Evolutionary conservation across 2,329 filamentous ascomycete species (phyloP).

Genomic region (Penicillium frequentans): DNA sequence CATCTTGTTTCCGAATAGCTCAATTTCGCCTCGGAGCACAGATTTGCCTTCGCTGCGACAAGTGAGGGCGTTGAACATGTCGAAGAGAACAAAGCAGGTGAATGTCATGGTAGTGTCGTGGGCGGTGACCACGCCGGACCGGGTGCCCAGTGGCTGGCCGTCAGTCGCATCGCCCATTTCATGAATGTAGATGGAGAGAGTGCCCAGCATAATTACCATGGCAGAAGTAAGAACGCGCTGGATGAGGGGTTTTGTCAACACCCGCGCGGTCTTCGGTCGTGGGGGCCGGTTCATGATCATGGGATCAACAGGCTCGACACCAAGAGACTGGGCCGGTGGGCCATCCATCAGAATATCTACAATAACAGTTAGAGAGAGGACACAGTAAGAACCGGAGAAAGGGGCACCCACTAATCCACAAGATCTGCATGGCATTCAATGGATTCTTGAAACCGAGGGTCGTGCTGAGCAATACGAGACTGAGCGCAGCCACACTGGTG

Average conservation of each 20-base stretch:
- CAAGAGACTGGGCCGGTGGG: slow-evolving; percentile 92
- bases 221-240: slow-evolving; percentile 84
- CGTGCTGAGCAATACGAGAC: slow-evolving; percentile 88
- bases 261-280: slow-evolving; percentile 79
- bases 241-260: slow-evolving; percentile 82
- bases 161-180: slow-evolving; percentile 77
- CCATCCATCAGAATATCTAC: slow-evolving; percentile 99
- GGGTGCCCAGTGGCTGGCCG: slow-evolving; percentile 37
- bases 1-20: slow-evolving; percentile 80
- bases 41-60: slow-evolving; percentile 92
- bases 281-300: slow-evolving; percentile 92
- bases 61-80: slow-evolving; percentile 98
- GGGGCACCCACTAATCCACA: slow-evolving; percentile 88
- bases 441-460: slow-evolving; percentile 92
- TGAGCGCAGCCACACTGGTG: slow-evolving; percentile 90
- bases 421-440: slow-evolving; percentile 98
- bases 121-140: slow-evolving; percentile 70
- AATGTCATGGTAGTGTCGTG: slow-evolving; percentile 99
- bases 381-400: neutral
- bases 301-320: slow-evolving; percentile 91
- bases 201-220: slow-evolving; percentile 86
- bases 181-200: slow-evolving; percentile 83
- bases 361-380: slow-evolving; percentile 24
- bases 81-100: slow-evolving; percentile 96
- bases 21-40: slow-evolving; percentile 79